phyloP scores from a whole-genome alignment of 345 rosid species.

The Hibiscus syriacus region DNA sequence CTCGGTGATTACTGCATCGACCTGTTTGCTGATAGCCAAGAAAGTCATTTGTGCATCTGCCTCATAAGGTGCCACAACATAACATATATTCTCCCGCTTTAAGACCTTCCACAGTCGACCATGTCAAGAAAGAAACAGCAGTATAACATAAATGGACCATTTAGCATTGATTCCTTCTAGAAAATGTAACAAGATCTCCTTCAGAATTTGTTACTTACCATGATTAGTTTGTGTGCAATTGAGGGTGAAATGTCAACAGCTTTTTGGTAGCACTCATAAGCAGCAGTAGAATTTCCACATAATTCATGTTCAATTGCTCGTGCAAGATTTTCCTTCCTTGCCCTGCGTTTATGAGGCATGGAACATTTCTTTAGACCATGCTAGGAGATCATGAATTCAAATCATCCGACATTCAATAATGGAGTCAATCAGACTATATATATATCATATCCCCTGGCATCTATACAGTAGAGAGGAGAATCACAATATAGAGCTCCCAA shows the following conservation, averaged over 20 bases:
- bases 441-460: neutral
- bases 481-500: neutral
- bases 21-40: constrained; percentile 73
- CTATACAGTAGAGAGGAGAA: no score
- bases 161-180: neutral
- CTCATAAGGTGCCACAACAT: constrained; percentile 91
- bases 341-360: constrained; percentile 28
- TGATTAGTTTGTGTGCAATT: constrained; percentile 75
- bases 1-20: constrained; percentile 87
- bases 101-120: constrained; percentile 49
- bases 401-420: neutral
- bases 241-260: constrained; percentile 96
- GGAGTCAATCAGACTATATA: neutral
- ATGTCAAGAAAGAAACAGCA: constrained; percentile 16
- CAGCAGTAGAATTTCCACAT: constrained; percentile 69
- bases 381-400: neutral
- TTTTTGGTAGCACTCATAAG: constrained; percentile 89
- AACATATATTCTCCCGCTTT: constrained; percentile 60
- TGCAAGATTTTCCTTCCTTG: constrained; percentile 77
- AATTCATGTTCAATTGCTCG: constrained; percentile 84
- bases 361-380: constrained; percentile 1
- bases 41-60: constrained; percentile 99
- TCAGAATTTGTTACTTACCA: constrained; percentile 34
- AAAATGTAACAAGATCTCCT: neutral
- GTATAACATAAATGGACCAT: neutral